Conservation (phyloP, 495 filamentous ascomycete species). For the Penicillium salamii region DNA sequence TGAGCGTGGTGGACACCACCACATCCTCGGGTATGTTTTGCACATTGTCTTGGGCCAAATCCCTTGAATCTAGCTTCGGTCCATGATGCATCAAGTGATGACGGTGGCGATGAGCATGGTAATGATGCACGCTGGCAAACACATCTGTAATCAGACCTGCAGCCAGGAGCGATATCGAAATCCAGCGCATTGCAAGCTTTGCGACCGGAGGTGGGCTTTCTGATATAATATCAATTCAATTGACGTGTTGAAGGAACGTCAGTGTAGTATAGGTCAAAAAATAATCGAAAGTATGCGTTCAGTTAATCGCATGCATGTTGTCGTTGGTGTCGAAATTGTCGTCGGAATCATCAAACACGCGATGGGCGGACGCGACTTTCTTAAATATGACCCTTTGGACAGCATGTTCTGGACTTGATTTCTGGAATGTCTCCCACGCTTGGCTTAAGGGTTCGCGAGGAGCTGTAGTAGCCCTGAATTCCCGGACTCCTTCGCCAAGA, state of each 20-base stretch:
- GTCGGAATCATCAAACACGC: conserved; percentile 6
- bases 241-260: not conserved
- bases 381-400: conserved; percentile 14
- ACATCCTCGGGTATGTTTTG: conserved; percentile 13
- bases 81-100: conserved; percentile 11
- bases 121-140: conserved; percentile 23
- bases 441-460: conserved; percentile 16
- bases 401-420: conserved; percentile 11
- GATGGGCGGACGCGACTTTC: conserved; percentile 7
- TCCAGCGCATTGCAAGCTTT: conserved; percentile 28
- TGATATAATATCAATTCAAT: not conserved
- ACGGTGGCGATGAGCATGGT: conserved; percentile 17
- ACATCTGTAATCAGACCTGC: conserved; percentile 17
- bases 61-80: conserved; percentile 5
- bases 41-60: conserved; percentile 5
- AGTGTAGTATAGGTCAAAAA: not conserved
- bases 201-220: not conserved
- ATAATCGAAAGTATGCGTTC: not conserved
- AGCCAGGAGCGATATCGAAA: conserved; percentile 19
- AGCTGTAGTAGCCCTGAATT: conserved; percentile 29
- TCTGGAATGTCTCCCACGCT: conserved; percentile 23
- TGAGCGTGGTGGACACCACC: conserved; percentile 21
- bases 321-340: conserved; percentile 6
- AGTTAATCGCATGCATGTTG: conserved; percentile 1
- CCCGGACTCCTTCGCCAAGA: conserved; percentile 14